Conservation (phyloP, 1,139 yeast genomes). For the Pichia inconspicua region DNA sequence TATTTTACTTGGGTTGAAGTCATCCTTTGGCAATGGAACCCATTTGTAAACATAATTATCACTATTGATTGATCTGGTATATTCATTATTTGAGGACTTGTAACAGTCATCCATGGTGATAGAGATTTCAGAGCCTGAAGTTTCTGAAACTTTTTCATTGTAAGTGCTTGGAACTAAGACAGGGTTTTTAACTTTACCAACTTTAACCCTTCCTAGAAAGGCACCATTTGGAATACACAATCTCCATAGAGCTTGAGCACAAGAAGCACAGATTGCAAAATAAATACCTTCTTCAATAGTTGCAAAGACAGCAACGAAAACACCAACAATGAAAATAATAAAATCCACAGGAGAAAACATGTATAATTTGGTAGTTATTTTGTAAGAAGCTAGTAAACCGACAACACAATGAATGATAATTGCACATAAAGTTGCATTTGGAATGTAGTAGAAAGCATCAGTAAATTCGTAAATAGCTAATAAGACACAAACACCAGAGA, state of each 20-base stretch:
- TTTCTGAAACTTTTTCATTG: not conserved
- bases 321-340: conserved; percentile 66
- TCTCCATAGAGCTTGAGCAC: conserved; percentile 63
- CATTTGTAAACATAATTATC: conserved; percentile 41
- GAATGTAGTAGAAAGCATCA: conserved; percentile 75
- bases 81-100: not conserved
- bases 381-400: conserved; percentile 69
- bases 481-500: conserved; percentile 80
- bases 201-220: conserved; percentile 68
- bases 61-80: not conserved
- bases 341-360: conserved; percentile 67
- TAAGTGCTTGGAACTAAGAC: not conserved
- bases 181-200: conserved; percentile 61
- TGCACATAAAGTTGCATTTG: conserved; percentile 79
- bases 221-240: conserved; percentile 75
- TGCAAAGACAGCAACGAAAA: conserved; percentile 72
- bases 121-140: not conserved
- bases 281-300: conserved; percentile 84
- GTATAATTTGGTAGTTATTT: conserved; percentile 69
- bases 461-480: conserved; percentile 81
- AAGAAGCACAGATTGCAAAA: conserved; percentile 80
- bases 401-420: conserved; percentile 89
- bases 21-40: conserved; percentile 62
- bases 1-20: conserved; percentile 21
- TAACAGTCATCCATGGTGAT: not conserved